Evolutionary conservation across 805 yeast genomes (phyloP).

Genomic region (Candida endomychidarum): DNA sequence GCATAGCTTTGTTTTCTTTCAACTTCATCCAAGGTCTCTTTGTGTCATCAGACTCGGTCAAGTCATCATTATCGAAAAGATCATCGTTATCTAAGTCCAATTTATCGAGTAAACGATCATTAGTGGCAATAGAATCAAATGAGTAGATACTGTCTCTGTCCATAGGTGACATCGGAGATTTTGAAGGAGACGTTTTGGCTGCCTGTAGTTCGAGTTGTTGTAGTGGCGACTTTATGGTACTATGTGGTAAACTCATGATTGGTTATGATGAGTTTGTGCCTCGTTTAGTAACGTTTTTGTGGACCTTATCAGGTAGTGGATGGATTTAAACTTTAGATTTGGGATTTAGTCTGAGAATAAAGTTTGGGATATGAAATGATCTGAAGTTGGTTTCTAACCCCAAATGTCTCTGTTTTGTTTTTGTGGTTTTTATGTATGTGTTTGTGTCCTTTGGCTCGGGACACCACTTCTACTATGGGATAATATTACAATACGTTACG

Average conservation of each 20-base stretch:
- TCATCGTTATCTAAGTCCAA: constrained; percentile 30
- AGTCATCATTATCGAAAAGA: constrained; percentile 17
- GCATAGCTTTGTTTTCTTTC: background rate
- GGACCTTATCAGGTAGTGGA: too few relatives aligned
- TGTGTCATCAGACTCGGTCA: background rate
- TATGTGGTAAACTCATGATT: background rate
- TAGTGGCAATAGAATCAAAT: constrained; percentile 44
- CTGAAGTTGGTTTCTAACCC: too few relatives aligned
- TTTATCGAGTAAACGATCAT: constrained; percentile 41
- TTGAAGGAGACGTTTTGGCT: constrained; percentile 14
- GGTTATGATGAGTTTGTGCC: too few relatives aligned
- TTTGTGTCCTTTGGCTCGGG: too few relatives aligned
- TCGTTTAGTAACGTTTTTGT: too few relatives aligned
- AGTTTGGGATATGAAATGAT: too few relatives aligned
- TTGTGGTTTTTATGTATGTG: background rate
- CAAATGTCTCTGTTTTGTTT: too few relatives aligned
- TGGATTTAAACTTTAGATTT: too few relatives aligned
- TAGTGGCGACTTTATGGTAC: constrained; percentile 18
- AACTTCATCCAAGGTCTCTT: background rate
- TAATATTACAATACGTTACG: too few relatives aligned
- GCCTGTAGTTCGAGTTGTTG: constrained; percentile 24
- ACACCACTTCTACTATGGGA: too few relatives aligned
- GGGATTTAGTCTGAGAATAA: background rate
- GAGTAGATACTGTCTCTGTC: constrained; percentile 43
- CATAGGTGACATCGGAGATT: constrained; percentile 3